A percentile compares a stretch with the other conserved stretches of the same genome.
Conservation (phyloP, 768 basidiomycete species). For the Mrakia gelida region DNA sequence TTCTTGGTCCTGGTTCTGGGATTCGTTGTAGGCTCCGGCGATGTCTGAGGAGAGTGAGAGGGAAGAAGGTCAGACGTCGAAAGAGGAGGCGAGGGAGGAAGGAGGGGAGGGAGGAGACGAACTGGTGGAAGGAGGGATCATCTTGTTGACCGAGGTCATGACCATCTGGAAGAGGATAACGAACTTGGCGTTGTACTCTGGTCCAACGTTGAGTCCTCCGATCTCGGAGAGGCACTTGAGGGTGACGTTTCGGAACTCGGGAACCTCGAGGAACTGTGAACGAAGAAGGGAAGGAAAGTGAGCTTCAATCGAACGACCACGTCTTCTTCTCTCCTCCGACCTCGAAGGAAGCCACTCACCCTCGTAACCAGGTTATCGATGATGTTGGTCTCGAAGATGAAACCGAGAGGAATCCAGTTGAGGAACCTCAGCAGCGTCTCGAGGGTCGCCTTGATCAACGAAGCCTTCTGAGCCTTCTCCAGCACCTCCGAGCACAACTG, state of each 20-base stretch:
- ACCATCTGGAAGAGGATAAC: slow-evolving; percentile 96
- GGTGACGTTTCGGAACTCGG: slow-evolving; percentile 95
- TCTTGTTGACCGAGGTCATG: slow-evolving; percentile 93
- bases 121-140: slow-evolving; percentile 89
- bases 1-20: slow-evolving; percentile 89
- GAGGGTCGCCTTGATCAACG: slow-evolving; percentile 86
- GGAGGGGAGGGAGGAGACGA: slow-evolving; percentile 24
- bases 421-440: slow-evolving; percentile 93
- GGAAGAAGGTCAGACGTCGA: neutral
- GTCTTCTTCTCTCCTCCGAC: neutral
- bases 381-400: slow-evolving; percentile 96
- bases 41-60: slow-evolving; percentile 53
- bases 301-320: neutral
- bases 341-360: slow-evolving; percentile 63
- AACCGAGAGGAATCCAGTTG: slow-evolving; percentile 98
- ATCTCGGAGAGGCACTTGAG: slow-evolving; percentile 96
- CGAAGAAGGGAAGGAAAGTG: slow-evolving; percentile 13
- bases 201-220: slow-evolving; percentile 85
- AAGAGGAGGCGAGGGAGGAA: neutral
- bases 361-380: slow-evolving; percentile 88
- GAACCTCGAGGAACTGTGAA: slow-evolving; percentile 83
- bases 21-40: slow-evolving; percentile 80
- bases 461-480: slow-evolving; percentile 93
- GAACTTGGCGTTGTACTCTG: slow-evolving; percentile 97
- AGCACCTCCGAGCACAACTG: slow-evolving; percentile 93